Evolutionary conservation across 1,284 basidiomycete species (phyloP).

Genomic region (Cerioporus squamosus): DNA sequence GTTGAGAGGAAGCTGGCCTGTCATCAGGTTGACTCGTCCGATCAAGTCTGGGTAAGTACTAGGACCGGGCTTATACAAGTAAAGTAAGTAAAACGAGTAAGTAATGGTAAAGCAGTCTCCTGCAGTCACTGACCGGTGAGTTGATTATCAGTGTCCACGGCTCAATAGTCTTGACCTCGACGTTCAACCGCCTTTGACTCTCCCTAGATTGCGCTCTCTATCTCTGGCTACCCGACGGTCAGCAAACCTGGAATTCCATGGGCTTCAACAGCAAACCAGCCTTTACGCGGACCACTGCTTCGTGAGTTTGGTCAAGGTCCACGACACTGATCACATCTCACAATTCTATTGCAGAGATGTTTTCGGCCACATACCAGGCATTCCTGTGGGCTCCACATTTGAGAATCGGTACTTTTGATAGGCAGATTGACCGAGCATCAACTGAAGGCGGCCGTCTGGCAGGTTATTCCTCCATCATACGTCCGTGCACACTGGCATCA

Average conservation of each 20-base stretch:
- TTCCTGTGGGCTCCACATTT: constrained; percentile 27
- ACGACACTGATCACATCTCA: not conserved
- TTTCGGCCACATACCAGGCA: constrained; percentile 29
- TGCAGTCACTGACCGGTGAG: too few species aligned
- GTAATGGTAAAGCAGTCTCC: too few species aligned
- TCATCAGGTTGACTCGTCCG: too few species aligned
- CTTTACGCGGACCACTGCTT: constrained; percentile 11
- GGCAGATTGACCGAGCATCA: not conserved
- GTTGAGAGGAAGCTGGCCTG: too few species aligned
- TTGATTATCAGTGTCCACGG: too few species aligned
- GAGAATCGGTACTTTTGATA: constrained; percentile 23
- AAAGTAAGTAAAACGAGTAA: too few species aligned
- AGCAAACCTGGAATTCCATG: not conserved
- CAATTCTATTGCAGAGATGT: constrained; percentile 13
- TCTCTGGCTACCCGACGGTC: too few species aligned
- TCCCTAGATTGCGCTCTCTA: too few species aligned
- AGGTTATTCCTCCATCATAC: constrained; percentile 21
- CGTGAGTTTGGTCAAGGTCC: constrained; percentile 3
- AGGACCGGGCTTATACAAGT: too few species aligned
- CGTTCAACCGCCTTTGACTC: too few species aligned
- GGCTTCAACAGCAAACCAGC: constrained; percentile 16
- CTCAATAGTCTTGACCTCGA: too few species aligned
- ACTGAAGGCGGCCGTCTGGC: not conserved
- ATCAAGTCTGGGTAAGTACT: too few species aligned
- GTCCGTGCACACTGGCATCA: constrained; percentile 23